Percentiles rank a stretch among this genome's conserved stretches.
Conservation (phyloP, 2,329 filamentous ascomycete species). For the Graphilbum sp. region DNA sequence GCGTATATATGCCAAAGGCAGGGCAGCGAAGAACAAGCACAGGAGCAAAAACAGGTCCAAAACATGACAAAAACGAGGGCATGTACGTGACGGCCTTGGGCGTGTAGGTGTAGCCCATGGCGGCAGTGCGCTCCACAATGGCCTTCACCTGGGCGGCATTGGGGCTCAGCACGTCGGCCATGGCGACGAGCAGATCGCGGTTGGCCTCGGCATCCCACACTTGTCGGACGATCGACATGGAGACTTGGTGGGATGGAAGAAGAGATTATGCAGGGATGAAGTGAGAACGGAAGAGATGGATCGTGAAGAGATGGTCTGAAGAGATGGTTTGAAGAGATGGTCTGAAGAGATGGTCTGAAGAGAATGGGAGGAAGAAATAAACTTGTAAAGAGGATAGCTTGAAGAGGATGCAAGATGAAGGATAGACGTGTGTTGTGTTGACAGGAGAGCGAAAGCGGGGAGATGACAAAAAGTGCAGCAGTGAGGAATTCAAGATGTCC, state of each 20-base stretch:
- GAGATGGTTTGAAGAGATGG: neutral
- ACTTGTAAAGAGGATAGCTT: no score
- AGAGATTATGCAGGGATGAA: neutral
- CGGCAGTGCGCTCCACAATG: constrained; percentile 11
- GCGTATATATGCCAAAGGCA: no score
- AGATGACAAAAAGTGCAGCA: no score
- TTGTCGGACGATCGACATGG: constrained; percentile 5
- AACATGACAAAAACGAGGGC: neutral
- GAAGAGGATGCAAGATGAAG: no score
- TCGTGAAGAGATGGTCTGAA: neutral
- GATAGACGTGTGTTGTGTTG: no score
- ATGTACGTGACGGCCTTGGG: constrained; percentile 15
- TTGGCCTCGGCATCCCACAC: constrained; percentile 14
- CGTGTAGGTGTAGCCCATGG: constrained; percentile 12
- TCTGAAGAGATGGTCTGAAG: neutral
- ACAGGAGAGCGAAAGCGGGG: no score
- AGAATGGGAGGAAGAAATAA: no score
- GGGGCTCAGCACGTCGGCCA: constrained; percentile 11
- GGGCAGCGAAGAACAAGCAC: no score
- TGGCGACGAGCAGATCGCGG: constrained; percentile 14
- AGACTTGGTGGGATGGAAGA: neutral
- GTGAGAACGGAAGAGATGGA: neutral
- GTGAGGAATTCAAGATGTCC: no score
- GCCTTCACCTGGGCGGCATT: constrained; percentile 11
- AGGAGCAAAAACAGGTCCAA: no score